Evolutionary conservation across 169 alveolate genomes (phyloP), one percentile per base, ranked within the genome.

Genomic region (Eimeria nieschulzi): DNA sequence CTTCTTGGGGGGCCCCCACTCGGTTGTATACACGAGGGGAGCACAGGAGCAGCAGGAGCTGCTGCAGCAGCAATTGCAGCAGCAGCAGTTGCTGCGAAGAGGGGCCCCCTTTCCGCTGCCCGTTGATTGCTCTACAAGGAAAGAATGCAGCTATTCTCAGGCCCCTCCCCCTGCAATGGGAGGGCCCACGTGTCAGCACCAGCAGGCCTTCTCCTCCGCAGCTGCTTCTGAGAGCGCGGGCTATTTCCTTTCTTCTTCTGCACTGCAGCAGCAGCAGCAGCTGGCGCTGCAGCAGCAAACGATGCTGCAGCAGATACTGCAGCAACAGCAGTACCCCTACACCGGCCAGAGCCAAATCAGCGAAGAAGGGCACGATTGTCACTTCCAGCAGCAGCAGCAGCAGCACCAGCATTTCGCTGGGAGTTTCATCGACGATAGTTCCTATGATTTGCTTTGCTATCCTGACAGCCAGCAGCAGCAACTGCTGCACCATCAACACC

Each of bases 241-340:
- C 59, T 73, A 46, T 51, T 63, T 9, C 26, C n/a, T 5, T 73
- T 9, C 83, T n/a, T 51, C 63, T 33, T 15, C 66, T 46, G 72
- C 56, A 25, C 1, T 13, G 21, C 82, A 12, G 56, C 53, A 72
- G 59, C 82, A 72, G 82, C 82, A 72, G 82, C 82, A 51, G 0
- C 23, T 33, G 53, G 12, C 54, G 21, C 82, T 33, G 59, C 82
- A 72, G 82, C 76, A 17, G 76, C 39, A 23, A 68, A 68, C 26
- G 53, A 12, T n/a, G 53, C 76, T n/a, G 76, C 76, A 68, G 76
- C 54, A 26, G 59, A 9, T 25, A 8, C 61, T 72, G 82, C 82
- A 13, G 72, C 87, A 53, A 53, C 87, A 79, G 72, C 72, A 79
- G 72, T 64, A 23, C 56, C 12, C 70, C 23, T 56, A 71, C 70